Evolutionary conservation across 2,329 filamentous ascomycete genomes (phyloP).

Genomic region (Penicillium sp.): DNA sequence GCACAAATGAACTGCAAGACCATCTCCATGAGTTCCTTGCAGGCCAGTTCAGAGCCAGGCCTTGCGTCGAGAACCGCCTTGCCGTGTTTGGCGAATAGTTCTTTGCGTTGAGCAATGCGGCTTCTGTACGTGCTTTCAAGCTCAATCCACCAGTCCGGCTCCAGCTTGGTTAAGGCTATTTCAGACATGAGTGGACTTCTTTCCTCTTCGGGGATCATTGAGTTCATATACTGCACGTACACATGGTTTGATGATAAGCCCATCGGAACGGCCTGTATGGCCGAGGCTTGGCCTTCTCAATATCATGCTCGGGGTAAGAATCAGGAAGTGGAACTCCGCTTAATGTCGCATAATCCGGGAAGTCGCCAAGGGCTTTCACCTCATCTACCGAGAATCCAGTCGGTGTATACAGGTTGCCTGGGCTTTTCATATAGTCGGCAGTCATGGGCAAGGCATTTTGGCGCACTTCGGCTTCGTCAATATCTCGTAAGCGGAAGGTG

Average conservation of each 20-base stretch:
- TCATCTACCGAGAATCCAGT: constrained; percentile 72
- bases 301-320: constrained; percentile 66
- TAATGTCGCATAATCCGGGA: constrained; percentile 74
- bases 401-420: constrained; percentile 54
- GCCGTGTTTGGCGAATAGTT: constrained; percentile 64
- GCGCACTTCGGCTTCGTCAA: constrained; percentile 35
- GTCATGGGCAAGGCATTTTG: constrained; percentile 44
- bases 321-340: constrained; percentile 72
- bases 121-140: constrained; percentile 71
- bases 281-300: constrained; percentile 66
- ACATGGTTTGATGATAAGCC: constrained; percentile 90
- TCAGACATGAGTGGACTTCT: neutral
- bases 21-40: constrained; percentile 89
- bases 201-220: neutral
- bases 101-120: constrained; percentile 68
- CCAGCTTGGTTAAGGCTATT: constrained; percentile 73
- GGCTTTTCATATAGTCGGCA: constrained; percentile 39
- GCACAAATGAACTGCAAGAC: constrained; percentile 74
- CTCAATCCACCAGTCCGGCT: constrained; percentile 87
- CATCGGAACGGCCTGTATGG: constrained; percentile 82
- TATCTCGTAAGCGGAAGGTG: constrained; percentile 21
- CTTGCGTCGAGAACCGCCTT: constrained; percentile 65
- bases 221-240: constrained; percentile 52
- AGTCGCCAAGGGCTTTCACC: constrained; percentile 69
- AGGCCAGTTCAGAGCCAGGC: constrained; percentile 75